Conservation (phyloP, 2,329 filamentous ascomycete genomes). For the Beauveria asiatica region DNA sequence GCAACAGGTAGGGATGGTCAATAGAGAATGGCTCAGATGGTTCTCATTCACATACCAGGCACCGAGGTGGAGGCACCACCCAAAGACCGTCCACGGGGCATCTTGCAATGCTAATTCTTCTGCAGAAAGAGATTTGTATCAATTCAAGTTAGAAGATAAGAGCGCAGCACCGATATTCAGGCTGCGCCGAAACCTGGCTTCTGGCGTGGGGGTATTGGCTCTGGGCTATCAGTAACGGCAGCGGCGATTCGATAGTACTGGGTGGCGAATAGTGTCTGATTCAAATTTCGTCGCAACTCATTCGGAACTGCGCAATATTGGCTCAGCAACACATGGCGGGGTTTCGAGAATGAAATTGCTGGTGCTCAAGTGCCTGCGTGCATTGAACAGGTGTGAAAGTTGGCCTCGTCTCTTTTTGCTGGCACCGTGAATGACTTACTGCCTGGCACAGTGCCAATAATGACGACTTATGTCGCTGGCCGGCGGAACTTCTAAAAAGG, state of each 20-base stretch:
- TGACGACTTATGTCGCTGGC: background rate
- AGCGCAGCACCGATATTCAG: background rate
- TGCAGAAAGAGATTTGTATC: too few relatives aligned
- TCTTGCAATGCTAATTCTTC: background rate
- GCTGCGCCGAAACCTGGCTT: background rate
- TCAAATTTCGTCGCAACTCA: background rate
- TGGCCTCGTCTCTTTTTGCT: conserved; percentile 19
- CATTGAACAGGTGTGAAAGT: conserved; percentile 13
- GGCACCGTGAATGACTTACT: conserved; percentile 15
- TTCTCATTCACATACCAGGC: background rate
- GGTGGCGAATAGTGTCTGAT: background rate
- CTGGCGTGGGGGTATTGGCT: background rate
- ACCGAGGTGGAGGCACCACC: background rate
- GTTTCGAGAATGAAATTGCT: background rate
- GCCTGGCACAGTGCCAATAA: conserved; percentile 23
- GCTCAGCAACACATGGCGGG: background rate
- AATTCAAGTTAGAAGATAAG: background rate
- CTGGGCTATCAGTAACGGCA: background rate
- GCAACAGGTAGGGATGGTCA: background rate
- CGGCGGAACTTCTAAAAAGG: conserved; percentile 24
- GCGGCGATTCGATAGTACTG: too few relatives aligned
- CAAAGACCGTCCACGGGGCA: background rate
- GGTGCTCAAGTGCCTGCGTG: background rate
- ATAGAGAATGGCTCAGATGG: background rate
- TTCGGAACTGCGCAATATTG: background rate